A percentile compares a stretch with the other conserved stretches of the same genome.
Conservation (phyloP, 441 rosid genomes). For the Populus hybrid region DNA sequence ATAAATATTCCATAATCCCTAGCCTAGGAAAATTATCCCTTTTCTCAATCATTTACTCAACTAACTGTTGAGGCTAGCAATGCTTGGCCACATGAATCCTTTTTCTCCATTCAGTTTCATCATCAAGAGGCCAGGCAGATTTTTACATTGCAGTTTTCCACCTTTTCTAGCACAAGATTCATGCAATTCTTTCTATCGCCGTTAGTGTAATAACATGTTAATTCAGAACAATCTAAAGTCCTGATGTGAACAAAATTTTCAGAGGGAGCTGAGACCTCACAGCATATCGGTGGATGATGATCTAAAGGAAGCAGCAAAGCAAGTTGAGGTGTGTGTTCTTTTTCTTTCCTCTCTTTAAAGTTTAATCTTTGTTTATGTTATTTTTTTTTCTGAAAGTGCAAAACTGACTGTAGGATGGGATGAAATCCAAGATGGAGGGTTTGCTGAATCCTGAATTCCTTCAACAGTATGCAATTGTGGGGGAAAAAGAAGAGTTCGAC, state of each 20-base stretch:
- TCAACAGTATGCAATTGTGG: slow-evolving; percentile 65
- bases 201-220: not conserved
- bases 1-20: not conserved
- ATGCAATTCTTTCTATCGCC: not conserved
- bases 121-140: not conserved
- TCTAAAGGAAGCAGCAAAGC: slow-evolving; percentile 79
- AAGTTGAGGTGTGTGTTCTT: slow-evolving; percentile 63
- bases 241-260: slow-evolving; percentile 15
- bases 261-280: slow-evolving; percentile 73
- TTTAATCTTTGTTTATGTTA: not conserved
- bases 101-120: not conserved
- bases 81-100: not conserved
- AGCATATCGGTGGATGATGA: slow-evolving; percentile 83
- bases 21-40: not conserved
- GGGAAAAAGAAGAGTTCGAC: slow-evolving; percentile 61
- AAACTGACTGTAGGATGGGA: slow-evolving; percentile 51
- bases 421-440: slow-evolving; percentile 59
- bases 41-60: not conserved
- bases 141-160: not conserved
- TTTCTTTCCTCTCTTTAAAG: not conserved
- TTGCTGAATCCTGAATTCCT: slow-evolving; percentile 58
- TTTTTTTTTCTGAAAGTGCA: not conserved
- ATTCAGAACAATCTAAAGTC: not conserved
- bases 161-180: not conserved
- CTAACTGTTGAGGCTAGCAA: not conserved